Evolutionary conservation across 495 filamentous ascomycete species (phyloP).

Genomic region (Neurospora tetrasperma): DNA sequence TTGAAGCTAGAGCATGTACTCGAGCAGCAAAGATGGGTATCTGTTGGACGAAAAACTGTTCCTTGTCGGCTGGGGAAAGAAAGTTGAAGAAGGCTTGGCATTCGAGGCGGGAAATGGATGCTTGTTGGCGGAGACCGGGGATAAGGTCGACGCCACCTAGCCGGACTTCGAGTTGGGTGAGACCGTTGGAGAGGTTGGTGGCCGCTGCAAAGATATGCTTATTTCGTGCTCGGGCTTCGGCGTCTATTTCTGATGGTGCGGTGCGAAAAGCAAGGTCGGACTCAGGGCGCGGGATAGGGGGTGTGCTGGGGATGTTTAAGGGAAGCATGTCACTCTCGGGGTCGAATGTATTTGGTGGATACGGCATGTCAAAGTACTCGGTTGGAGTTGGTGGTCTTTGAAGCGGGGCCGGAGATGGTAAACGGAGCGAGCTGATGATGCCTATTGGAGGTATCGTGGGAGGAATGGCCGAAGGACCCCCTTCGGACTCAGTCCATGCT

Average conservation of each 20-base stretch:
- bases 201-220: background rate
- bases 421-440: background rate
- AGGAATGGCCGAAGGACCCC: background rate
- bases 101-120: background rate
- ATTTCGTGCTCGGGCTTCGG: background rate
- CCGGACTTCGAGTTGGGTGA: background rate
- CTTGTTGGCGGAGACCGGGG: background rate
- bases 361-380: background rate
- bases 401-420: background rate
- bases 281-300: background rate
- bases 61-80: background rate
- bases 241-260: background rate
- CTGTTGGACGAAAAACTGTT: background rate
- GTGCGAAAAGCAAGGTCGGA: background rate
- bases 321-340: background rate
- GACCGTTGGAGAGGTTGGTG: background rate
- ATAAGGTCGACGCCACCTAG: background rate
- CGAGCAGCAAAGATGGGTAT: background rate
- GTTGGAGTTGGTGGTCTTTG: background rate
- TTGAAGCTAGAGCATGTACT: background rate
- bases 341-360: background rate
- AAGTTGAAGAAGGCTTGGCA: background rate
- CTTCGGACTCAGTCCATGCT: background rate
- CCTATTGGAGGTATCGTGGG: background rate
- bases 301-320: background rate